A percentile compares a stretch with the other conserved stretches of the same genome.
Conservation (phyloP, 2,329 filamentous ascomycete species). For the Sarocladium strictum region DNA sequence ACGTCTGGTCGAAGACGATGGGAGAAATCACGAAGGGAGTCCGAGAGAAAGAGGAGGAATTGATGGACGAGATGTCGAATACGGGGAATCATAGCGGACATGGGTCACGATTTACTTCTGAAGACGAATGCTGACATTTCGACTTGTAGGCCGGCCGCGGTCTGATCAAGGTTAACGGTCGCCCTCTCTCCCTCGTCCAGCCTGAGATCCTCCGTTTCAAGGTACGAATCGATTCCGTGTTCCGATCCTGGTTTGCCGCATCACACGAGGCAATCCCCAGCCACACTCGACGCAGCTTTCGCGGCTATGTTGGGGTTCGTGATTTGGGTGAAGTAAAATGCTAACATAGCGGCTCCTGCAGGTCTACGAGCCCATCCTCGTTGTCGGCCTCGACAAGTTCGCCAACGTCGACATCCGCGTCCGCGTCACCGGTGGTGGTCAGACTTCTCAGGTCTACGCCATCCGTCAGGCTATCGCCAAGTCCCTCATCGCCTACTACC, state of each 20-base stretch:
- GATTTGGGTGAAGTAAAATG: no score
- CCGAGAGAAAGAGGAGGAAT: not conserved
- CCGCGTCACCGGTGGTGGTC: conserved; percentile 93
- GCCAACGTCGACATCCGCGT: conserved; percentile 95
- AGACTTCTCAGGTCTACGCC: conserved; percentile 96
- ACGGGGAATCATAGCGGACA: not conserved
- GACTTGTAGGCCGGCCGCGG: conserved; percentile 45
- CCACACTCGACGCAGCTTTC: no score
- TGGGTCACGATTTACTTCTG: not conserved
- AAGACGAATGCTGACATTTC: conserved; percentile 23
- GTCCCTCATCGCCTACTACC: conserved; percentile 76
- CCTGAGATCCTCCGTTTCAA: conserved; percentile 98
- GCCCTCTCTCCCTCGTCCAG: conserved; percentile 88
- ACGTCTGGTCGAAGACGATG: not conserved
- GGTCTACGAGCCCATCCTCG: conserved; percentile 98
- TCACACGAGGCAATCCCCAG: no score
- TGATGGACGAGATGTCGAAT: not conserved
- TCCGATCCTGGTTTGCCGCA: not conserved
- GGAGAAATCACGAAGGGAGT: not conserved
- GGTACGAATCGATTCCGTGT: conserved; percentile 43
- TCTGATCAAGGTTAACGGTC: conserved; percentile 98
- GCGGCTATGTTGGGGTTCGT: no score
- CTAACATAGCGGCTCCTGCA: conserved; percentile 23
- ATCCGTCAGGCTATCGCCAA: conserved; percentile 99
- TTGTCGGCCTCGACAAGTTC: conserved; percentile 97